These are phyloP conservation scores for Magnaporthiopsis incrustans DNA, from an alignment of 2,329 filamentous ascomycete species.

Conservation along the genomic window DNA sequence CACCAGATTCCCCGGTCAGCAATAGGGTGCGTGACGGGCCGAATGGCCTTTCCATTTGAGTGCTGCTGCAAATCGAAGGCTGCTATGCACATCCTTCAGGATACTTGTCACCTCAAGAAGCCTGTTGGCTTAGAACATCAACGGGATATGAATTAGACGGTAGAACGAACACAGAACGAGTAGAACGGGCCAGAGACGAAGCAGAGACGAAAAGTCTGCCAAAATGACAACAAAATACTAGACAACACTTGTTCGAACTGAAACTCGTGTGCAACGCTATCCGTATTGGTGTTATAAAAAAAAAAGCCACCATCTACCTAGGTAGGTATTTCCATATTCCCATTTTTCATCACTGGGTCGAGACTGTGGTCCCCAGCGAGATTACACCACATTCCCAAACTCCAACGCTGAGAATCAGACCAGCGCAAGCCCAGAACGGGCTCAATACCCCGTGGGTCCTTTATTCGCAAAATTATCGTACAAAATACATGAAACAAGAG, in stretches of 20 bases:
- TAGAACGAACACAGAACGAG: not conserved
- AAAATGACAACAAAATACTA: not conserved
- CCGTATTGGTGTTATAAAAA: not conserved
- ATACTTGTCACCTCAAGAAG: not conserved
- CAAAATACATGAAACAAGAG: not conserved
- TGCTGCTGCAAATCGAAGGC: not conserved
- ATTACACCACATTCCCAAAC: not conserved
- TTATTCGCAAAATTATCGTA: not conserved
- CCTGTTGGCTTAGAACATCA: no score
- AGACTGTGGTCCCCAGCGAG: not conserved
- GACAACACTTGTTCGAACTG: not conserved
- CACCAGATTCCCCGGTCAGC: slow-evolving; percentile 25
- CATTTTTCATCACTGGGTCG: not conserved
- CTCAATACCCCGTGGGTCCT: not conserved
- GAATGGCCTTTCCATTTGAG: not conserved
- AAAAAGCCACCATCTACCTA: not conserved
- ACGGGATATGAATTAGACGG: no score
- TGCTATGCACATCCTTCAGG: not conserved
- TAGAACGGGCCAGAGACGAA: not conserved
- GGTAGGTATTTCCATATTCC: not conserved
- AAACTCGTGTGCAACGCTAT: not conserved
- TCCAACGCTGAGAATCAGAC: not conserved
- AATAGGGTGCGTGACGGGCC: slow-evolving; percentile 31
- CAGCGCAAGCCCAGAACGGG: not conserved
- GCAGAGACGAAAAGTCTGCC: not conserved